Base-by-base conservation (phyloP, 768 basidiomycete genomes). In the Podaxis sp. region DNA sequence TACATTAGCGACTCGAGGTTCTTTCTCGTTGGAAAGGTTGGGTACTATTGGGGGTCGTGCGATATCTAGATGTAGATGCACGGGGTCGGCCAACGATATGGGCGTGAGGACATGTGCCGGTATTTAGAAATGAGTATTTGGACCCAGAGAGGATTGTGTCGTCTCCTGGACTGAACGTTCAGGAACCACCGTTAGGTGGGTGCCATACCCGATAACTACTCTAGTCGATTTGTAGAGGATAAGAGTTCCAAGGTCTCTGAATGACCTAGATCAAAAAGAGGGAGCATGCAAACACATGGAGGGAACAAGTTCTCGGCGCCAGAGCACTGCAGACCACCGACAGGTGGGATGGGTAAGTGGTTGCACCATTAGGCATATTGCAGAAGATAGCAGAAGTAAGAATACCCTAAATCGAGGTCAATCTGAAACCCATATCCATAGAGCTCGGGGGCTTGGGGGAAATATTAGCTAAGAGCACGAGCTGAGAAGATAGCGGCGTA, bases 131-230 rank as follows among this genome's bases (percentile, higher is more conserved):
- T 70, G n/a, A 82, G 70, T 82, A 93, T 86, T 71, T 95, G 94
- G 60, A 84, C 67, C 90, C 92, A 95, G 89, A 7, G 91, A 93
- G 6, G 94, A 71, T 68, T 95, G 9, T 79, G 68, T 95, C 93
- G 67, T 95, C 93, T 71, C 94, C 93, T 21, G 95, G 80, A 18
- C 95, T 73, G 18, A 95, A 69, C 5, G 89, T 92, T 68, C 93
- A 93, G 1, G 85, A 82, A 65, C 94, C 74, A 62, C 91, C 81
- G 32, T 80, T 79, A 25, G 76, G 72, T 4, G 93, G 93, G 68
- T 91, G 95, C 92, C 93, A 95, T 4, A 90, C 72, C 94, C 93
- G 13, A 93, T 88, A 13, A 95, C 93, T 79, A 25, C 93, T 83
- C 66, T 87, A 90, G 57, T 91, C 85, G 5, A 90, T 66, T 60